Evolutionary conservation across 805 yeast species (phyloP).

Genomic region (Torulaspora gathmanii): DNA sequence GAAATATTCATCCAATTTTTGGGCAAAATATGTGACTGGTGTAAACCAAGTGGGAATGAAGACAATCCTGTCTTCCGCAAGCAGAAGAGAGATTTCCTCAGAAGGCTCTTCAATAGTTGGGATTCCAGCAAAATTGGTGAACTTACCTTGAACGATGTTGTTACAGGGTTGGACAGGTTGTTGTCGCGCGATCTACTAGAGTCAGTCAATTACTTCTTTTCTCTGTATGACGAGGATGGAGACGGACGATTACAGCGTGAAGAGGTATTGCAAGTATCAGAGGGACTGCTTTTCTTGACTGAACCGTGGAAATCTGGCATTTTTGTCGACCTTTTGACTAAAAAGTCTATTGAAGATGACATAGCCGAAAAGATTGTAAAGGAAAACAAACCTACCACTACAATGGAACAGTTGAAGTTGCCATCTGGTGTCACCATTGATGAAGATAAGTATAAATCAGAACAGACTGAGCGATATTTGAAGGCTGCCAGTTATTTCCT

Average conservation of each 20-base stretch:
- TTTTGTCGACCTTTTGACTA: conserved; percentile 60
- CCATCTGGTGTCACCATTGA: conserved; percentile 62
- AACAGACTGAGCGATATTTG: conserved; percentile 74
- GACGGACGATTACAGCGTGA: conserved; percentile 68
- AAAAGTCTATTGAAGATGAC: conserved; percentile 56
- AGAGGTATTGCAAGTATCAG: conserved; percentile 77
- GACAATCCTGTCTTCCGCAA: conserved; percentile 30
- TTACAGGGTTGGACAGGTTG: conserved; percentile 65
- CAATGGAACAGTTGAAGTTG: conserved; percentile 41
- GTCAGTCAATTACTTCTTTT: conserved; percentile 71
- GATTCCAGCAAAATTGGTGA: conserved; percentile 50
- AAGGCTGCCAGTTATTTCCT: conserved; percentile 84
- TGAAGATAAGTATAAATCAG: conserved; percentile 54
- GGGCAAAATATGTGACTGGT: conserved; percentile 80
- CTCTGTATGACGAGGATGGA: conserved; percentile 59
- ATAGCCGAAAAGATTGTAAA: conserved; percentile 57
- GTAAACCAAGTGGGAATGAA: conserved; percentile 38
- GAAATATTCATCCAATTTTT: conserved; percentile 68
- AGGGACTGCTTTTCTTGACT: conserved; percentile 77
- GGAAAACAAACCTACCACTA: conserved; percentile 32
- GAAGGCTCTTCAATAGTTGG: conserved; percentile 68
- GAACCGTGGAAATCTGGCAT: conserved; percentile 78
- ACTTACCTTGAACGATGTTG: conserved; percentile 64
- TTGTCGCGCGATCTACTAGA: conserved; percentile 72
- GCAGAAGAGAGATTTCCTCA: conserved; percentile 48